These are phyloP conservation scores for Hanseniaspora gamundiae DNA, from an alignment of 1,139 yeast genomes.

Conservation along the genomic window DNA sequence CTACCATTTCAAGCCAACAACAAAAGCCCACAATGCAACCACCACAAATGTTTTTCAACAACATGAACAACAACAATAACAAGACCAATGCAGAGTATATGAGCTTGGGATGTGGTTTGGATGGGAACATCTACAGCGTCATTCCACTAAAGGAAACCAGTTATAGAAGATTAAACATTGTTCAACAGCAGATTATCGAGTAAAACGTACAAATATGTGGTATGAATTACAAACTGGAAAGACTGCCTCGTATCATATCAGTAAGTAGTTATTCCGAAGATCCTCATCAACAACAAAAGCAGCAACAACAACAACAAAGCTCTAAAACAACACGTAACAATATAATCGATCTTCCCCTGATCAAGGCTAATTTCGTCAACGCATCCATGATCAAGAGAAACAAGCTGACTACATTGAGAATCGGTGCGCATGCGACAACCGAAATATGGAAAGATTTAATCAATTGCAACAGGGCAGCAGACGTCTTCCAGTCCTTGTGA, in stretches of 20 bases:
- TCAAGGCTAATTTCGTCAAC: background rate
- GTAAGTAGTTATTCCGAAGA: background rate
- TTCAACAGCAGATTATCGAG: conserved; percentile 81
- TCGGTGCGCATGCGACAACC: background rate
- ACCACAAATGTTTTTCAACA: conserved; percentile 2
- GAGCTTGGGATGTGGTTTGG: conserved; percentile 53
- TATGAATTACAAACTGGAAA: conserved; percentile 62
- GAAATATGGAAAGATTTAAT: background rate
- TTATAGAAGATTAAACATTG: conserved; percentile 69
- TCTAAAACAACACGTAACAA: background rate
- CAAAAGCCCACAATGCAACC: background rate
- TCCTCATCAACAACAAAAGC: background rate
- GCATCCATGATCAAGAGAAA: background rate
- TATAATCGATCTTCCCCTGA: background rate
- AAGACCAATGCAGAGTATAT: conserved; percentile 7
- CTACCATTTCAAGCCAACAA: conserved; percentile 25
- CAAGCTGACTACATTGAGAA: background rate
- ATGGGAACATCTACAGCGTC: conserved; percentile 70
- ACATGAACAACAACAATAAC: conserved; percentile 4
- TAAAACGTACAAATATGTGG: conserved; percentile 54
- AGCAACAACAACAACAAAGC: background rate
- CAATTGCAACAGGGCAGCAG: background rate
- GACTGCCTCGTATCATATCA: background rate
- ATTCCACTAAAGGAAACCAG: conserved; percentile 63
- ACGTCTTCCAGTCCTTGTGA: background rate